These are phyloP conservation scores for Pichia sp. DNA, from an alignment of 1,139 yeast genomes.

Conservation along the genomic window DNA sequence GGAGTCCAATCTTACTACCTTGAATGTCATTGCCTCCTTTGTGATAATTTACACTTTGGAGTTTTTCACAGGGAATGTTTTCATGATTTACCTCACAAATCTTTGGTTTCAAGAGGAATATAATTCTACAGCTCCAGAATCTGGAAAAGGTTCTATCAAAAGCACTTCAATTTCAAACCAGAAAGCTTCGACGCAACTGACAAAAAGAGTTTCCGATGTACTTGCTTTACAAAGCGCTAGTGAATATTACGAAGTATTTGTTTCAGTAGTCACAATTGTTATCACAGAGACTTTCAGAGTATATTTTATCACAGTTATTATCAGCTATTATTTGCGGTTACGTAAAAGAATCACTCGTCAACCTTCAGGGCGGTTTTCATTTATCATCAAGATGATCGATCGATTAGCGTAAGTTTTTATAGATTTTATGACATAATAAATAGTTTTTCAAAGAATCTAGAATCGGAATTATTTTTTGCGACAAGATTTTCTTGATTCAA, in stretches of 20 bases:
- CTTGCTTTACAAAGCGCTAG: slow-evolving; percentile 28
- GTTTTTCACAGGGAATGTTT: slow-evolving; percentile 56
- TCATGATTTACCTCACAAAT: slow-evolving; percentile 65
- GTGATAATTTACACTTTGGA: slow-evolving; percentile 60
- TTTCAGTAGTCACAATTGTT: slow-evolving; percentile 49
- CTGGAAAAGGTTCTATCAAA: background rate
- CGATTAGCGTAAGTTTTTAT: background rate
- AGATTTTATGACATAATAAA: background rate
- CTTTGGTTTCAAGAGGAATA: slow-evolving; percentile 53
- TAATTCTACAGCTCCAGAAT: too few relatives aligned
- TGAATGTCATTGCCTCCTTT: slow-evolving; percentile 50
- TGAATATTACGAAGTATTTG: slow-evolving; percentile 59
- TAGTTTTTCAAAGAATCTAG: too few relatives aligned
- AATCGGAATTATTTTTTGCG: background rate
- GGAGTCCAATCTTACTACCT: slow-evolving; percentile 16
- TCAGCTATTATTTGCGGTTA: slow-evolving; percentile 25
- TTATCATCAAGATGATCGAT: slow-evolving; percentile 8
- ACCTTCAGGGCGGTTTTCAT: slow-evolving; percentile 7
- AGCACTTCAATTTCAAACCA: background rate
- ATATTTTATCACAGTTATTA: slow-evolving; percentile 57
- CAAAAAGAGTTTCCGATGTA: slow-evolving; percentile 14
- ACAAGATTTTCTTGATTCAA: background rate
- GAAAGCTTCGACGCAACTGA: background rate
- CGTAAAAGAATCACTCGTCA: slow-evolving; percentile 11
- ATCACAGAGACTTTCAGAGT: slow-evolving; percentile 45